phyloP scores from a whole-genome alignment of 371 early-diverging fungal species.

The Rhizopus microsporus region DNA sequence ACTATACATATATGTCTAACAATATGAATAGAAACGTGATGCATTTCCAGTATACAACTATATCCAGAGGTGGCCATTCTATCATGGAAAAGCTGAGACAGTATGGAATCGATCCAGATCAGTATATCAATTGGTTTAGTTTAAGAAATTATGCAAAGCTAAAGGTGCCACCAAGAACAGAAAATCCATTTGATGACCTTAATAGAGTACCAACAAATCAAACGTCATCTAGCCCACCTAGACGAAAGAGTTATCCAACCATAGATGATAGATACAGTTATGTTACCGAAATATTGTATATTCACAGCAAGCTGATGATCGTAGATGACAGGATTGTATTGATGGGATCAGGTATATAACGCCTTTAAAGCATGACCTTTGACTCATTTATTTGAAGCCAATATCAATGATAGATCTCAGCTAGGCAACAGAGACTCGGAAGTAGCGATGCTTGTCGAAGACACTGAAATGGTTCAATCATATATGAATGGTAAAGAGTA shows the following conservation, averaged over 20 bases:
- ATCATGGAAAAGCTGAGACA: slow-evolving; percentile 63
- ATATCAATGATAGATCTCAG: slow-evolving; percentile 70
- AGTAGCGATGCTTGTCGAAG: slow-evolving; percentile 84
- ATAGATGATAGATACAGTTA: slow-evolving; percentile 47
- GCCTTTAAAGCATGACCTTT: background rate
- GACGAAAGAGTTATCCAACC: background rate
- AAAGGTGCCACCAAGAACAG: slow-evolving; percentile 12
- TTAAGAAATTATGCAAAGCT: slow-evolving; percentile 74
- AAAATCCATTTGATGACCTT: slow-evolving; percentile 27
- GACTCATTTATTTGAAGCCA: slow-evolving; percentile 23
- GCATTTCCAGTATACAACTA: slow-evolving; percentile 86
- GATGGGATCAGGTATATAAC: slow-evolving; percentile 72
- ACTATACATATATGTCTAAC: background rate
- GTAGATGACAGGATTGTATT: slow-evolving; percentile 85
- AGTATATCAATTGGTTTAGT: slow-evolving; percentile 80
- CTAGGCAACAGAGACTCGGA: slow-evolving; percentile 91
- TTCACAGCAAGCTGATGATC: slow-evolving; percentile 92
- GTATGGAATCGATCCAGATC: slow-evolving; percentile 68
- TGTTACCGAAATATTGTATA: slow-evolving; percentile 85
- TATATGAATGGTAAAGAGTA: slow-evolving; percentile 76
- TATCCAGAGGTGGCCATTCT: slow-evolving; percentile 76
- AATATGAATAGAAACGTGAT: slow-evolving; percentile 55
- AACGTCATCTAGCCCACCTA: background rate
- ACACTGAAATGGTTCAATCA: slow-evolving; percentile 65
- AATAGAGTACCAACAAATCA: slow-evolving; percentile 11